Base-by-base conservation (phyloP, 768 basidiomycete species). In the Podaxis pistillaris region DNA sequence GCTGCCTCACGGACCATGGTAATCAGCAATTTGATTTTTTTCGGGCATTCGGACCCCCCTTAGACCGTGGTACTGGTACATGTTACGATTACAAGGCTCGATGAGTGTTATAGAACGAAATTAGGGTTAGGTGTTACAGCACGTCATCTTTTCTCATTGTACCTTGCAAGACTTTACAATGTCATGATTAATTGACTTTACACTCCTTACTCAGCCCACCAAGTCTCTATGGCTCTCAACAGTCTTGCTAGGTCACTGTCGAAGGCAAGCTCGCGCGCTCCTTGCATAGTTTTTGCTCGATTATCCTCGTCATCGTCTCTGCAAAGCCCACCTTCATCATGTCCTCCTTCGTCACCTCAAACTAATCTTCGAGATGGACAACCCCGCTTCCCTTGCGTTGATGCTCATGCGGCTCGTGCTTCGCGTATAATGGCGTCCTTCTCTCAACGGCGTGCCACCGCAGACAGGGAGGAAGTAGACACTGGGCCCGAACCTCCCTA, bases 401-500 rank as follows among this genome's bases (percentile, higher is more conserved):
- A 93, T 60, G 90, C 90, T 1, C 93, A 94, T 65, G 86, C 88
- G 3, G 81, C 79, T 3, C 81, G 93, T 9, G 84, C 89, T 71
- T 87, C 85, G 0, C 82, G 83, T 37, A 69, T 81, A 12, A 71
- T 68, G 22, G 75, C 73, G 12, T 72, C 69, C 9, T 63, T 72
- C 24, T 52, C 68, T 8, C 66, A 71, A 57, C 62, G 69, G n/a
- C 57, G 65, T 36, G 63, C 69, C 49, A 19, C 70, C 33, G 60
- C 72, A 40, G 44, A 44, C 68, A 30, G 49, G 64, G 52, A 56
- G 63, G 49, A 58, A 66, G 26, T 68, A 73, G 81, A 81, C 19
- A 79, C 84, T 19, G 93, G 92, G 5, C 93, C 93, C 0, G 93
- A 94, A 69, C 90, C 91, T 0, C 81, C 91, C 0, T 94, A 94